Base-by-base conservation (phyloP, 371 early-diverging fungal species). In the Rhizopus arrhizus region DNA sequence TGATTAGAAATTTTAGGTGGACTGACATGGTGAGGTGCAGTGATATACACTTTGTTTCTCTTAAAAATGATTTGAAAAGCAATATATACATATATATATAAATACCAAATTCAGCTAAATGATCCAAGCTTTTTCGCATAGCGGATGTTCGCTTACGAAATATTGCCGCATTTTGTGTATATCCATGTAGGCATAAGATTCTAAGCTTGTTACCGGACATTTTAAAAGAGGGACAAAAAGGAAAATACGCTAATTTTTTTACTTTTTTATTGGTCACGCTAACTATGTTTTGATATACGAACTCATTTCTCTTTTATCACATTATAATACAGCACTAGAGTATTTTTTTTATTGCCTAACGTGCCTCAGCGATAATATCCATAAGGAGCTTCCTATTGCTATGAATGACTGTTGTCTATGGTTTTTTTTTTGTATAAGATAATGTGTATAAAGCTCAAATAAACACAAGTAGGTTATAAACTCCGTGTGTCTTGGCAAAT, bases 101-200 rank as follows among this genome's bases (percentile, higher is more conserved):
- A 35, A 16, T 15, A 47, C 84, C 80, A 4, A 83, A 73, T 31
- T 83, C 84, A 8, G 82, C 85, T 22, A 73, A 46, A 7, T 65
- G 67, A 45, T 81, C 78, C 29, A 85, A 58, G 15, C 75, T 62
- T 60, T 84, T 85, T 33, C 85, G 75, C 22, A 84, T 70, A 13
- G 69, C 81, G 2, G 82, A 84, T 0, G 83, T 85, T 61, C 79
- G 77, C 48, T 81, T 81, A 11, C 75, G 66, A 62, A 86, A 88
- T 16, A 85, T 72, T 12, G 56, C 45, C 0, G 80, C 85, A 62
- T 89, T 89, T 68, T 90, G 89, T 6, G 81, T 78, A 61, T 84
- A 88, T 4, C 89, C 89, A 68, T 89, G 89, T 16, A 89, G 73
- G 50, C 87, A 86, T n/a, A 89, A 73, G 22, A 89, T 84, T 45